A percentile compares a stretch with the other conserved stretches of the same genome.
Conservation (phyloP, 2,329 filamentous ascomycete genomes). For the Trichoderma atrobrunneum region DNA sequence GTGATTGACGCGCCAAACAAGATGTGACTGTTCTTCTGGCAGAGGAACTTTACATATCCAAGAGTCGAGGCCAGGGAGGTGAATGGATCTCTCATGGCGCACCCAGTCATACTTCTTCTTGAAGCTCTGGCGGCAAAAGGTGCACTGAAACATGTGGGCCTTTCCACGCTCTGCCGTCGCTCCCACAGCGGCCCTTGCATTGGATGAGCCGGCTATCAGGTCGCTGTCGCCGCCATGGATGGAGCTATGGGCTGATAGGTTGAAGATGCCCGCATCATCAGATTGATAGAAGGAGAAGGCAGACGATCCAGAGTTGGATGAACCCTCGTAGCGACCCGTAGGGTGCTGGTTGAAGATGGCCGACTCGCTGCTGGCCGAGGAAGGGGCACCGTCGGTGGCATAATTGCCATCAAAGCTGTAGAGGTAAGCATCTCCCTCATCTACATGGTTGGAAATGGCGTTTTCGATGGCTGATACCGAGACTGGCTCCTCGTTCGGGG, state of each 20-base stretch:
- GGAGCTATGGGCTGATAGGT: conserved; percentile 23
- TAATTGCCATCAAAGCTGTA: neutral
- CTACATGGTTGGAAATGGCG: conserved; percentile 24
- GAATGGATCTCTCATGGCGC: conserved; percentile 50
- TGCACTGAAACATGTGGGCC: conserved; percentile 35
- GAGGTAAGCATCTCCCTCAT: neutral
- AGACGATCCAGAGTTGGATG: conserved; percentile 31
- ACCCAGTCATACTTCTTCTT: conserved; percentile 42
- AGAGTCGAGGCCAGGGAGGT: conserved; percentile 40
- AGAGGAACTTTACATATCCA: conserved; percentile 51
- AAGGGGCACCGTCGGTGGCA: conserved; percentile 31
- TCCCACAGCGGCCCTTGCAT: conserved; percentile 17
- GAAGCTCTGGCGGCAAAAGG: conserved; percentile 39
- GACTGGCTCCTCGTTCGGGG: conserved; percentile 45
- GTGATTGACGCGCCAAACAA: conserved; percentile 49
- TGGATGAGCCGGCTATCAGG: conserved; percentile 22
- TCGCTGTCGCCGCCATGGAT: neutral
- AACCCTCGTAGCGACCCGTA: conserved; percentile 23
- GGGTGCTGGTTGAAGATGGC: conserved; percentile 22
- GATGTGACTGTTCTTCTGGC: conserved; percentile 36
- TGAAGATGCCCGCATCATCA: conserved; percentile 18
- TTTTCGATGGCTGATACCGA: conserved; percentile 39
- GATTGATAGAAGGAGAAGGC: conserved; percentile 25
- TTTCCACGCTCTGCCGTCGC: conserved; percentile 22
- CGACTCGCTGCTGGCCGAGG: conserved; percentile 33